Conservation (phyloP, 108 stramenopile species). For the Mediolabrus comicus region DNA sequence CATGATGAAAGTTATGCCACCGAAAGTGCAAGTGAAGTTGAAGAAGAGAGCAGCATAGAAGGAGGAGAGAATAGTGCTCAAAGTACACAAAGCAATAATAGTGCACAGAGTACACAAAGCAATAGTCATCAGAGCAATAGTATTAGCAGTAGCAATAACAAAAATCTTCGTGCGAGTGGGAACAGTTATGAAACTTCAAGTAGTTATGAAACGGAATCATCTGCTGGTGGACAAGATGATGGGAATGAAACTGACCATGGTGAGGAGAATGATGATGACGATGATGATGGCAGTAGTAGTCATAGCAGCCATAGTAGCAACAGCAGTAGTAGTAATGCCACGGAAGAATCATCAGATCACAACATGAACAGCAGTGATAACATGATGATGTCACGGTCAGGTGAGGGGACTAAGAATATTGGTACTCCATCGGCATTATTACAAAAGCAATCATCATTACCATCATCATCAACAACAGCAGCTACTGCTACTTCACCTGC, state of each 20-base stretch:
- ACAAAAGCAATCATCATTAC: neutral
- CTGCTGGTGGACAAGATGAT: no score
- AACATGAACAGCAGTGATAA: neutral
- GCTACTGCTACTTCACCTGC: neutral
- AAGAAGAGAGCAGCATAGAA: slow-evolving; percentile 1
- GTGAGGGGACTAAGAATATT: neutral
- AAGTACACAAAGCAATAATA: neutral
- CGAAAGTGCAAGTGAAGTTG: neutral
- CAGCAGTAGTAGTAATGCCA: neutral
- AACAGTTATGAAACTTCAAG: neutral
- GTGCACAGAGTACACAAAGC: neutral
- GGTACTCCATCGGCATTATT: neutral
- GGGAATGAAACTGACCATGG: neutral
- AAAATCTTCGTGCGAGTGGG: neutral
- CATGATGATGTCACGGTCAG: neutral
- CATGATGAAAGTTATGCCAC: neutral
- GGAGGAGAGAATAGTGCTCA: neutral
- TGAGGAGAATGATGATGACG: neutral
- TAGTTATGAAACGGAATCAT: neutral
- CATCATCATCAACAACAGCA: no score
- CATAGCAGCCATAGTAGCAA: neutral
- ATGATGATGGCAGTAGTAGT: neutral
- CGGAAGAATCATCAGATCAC: no score
- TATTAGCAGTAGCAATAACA: no score
- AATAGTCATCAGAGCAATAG: no score